Percentiles rank a stretch among this genome's conserved stretches.
These are phyloP conservation scores for Castanopsis chinensis DNA, from an alignment of 306 rosid genomes.

Conservation along the genomic window DNA sequence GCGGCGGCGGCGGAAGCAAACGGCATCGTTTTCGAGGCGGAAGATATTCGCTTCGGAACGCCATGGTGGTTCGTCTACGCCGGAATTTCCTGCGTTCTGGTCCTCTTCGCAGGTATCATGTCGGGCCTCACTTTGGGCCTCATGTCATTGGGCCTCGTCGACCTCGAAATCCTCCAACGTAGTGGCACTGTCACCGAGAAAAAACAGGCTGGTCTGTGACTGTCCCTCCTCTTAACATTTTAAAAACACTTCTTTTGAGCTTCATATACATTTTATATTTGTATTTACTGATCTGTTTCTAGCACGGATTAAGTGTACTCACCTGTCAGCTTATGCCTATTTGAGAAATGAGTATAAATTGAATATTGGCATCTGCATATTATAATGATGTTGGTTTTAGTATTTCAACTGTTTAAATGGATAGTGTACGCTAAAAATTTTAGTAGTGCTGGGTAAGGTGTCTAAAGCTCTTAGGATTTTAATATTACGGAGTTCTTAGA, in stretches of 20 bases:
- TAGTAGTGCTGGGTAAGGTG: too few species aligned
- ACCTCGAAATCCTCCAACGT: conserved; percentile 79
- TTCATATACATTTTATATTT: background rate
- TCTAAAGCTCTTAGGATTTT: too few species aligned
- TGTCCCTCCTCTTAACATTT: background rate
- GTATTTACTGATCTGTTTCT: background rate
- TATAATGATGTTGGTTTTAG: too few species aligned
- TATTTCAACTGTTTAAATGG: too few species aligned
- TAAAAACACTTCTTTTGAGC: background rate
- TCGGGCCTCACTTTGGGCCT: conserved; percentile 87
- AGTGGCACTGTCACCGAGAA: conserved; percentile 65
- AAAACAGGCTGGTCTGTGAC: conserved; percentile 73
- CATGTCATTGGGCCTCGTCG: conserved; percentile 75
- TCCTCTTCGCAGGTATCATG: conserved; percentile 89
- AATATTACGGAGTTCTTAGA: too few species aligned
- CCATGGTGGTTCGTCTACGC: conserved; percentile 68
- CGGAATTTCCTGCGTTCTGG: conserved; percentile 59
- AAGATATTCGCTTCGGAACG: conserved; percentile 58
- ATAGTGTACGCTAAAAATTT: too few species aligned
- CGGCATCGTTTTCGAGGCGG: conserved; percentile 42
- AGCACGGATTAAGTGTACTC: too few species aligned
- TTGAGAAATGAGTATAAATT: too few species aligned
- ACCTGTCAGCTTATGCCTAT: too few species aligned
- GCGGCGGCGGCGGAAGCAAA: background rate
- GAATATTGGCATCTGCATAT: too few species aligned